Percentiles rank a stretch among this genome's conserved stretches.
Evolutionary conservation across 1,284 basidiomycete genomes (phyloP).

Genomic region (Papiliotrema fonsecae): DNA sequence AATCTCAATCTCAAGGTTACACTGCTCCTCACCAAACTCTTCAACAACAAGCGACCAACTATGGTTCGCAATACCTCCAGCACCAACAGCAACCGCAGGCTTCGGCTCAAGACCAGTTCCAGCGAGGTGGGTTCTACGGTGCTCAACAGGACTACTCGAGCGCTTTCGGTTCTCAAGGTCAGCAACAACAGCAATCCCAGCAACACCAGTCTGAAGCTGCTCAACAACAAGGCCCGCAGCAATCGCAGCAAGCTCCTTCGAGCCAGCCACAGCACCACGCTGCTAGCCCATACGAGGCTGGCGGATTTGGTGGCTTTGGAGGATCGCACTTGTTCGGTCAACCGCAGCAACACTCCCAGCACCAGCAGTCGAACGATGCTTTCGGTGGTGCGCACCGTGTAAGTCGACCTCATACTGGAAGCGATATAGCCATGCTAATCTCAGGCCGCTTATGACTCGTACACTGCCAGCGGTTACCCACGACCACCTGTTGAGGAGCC

Average conservation of each 20-base stretch:
- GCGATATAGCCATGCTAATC: no score
- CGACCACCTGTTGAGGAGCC: conserved; percentile 41
- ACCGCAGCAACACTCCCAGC: conserved; percentile 21
- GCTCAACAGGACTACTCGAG: conserved; percentile 5
- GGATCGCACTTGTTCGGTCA: conserved; percentile 11
- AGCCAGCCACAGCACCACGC: conserved; percentile 18
- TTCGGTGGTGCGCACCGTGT: conserved; percentile 23
- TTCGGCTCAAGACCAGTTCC: conserved; percentile 6
- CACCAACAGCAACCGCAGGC: conserved; percentile 11
- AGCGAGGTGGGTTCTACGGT: conserved; percentile 6
- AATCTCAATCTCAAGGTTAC: conserved; percentile 24
- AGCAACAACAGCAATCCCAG: conserved; percentile 4
- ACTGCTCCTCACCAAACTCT: conserved; percentile 24
- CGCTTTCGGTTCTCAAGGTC: conserved; percentile 3
- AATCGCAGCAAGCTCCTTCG: conserved; percentile 15
- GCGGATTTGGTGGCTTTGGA: conserved; percentile 12
- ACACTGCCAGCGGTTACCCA: conserved; percentile 43
- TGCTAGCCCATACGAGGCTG: conserved; percentile 15
- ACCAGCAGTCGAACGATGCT: conserved; percentile 20
- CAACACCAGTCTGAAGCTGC: conserved; percentile 7
- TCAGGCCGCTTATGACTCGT: conserved; percentile 46
- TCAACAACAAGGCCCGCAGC: conserved; percentile 14
- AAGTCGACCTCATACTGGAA: conserved; percentile 1
- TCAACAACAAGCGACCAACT: conserved; percentile 34
- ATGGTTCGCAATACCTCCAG: conserved; percentile 32